A percentile compares a stretch with the other conserved stretches of the same genome.
Conservation (phyloP, 1,284 basidiomycete genomes). For the Sporisorium exsertum region DNA sequence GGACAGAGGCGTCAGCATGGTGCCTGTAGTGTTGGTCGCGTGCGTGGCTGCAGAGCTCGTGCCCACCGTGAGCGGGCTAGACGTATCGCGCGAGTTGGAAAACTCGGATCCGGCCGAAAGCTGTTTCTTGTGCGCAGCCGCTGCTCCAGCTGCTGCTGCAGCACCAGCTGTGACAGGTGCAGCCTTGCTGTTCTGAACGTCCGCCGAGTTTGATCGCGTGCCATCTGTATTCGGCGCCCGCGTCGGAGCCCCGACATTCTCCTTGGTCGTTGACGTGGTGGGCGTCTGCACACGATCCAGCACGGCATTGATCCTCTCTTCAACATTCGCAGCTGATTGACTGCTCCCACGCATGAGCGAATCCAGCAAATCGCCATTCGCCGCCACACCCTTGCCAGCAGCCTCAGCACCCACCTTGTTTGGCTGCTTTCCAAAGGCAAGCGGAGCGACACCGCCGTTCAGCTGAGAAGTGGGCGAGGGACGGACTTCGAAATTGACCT, state of each 20-base stretch:
- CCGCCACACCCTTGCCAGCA: neutral
- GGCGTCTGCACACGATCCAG: slow-evolving; percentile 45
- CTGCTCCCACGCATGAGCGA: slow-evolving; percentile 27
- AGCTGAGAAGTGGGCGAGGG: slow-evolving; percentile 9
- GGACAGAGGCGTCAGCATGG: slow-evolving; percentile 51
- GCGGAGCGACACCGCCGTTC: slow-evolving; percentile 18
- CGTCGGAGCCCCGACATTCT: neutral
- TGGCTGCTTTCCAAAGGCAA: slow-evolving; percentile 18
- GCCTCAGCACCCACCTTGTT: neutral
- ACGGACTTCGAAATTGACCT: slow-evolving; percentile 43
- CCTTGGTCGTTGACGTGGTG: neutral
- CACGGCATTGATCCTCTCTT: slow-evolving; percentile 59
- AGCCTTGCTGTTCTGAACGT: neutral
- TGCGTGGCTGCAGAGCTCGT: slow-evolving; percentile 39
- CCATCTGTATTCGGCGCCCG: slow-evolving; percentile 1
- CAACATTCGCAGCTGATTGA: slow-evolving; percentile 24
- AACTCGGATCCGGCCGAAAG: slow-evolving; percentile 45
- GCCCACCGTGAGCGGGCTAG: slow-evolving; percentile 38
- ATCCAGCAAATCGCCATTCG: slow-evolving; percentile 47
- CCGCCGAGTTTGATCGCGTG: slow-evolving; percentile 4
- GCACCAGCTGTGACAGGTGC: slow-evolving; percentile 6
- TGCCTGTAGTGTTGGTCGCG: slow-evolving; percentile 43
- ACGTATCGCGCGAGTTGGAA: slow-evolving; percentile 40
- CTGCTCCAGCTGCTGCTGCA: slow-evolving; percentile 1
- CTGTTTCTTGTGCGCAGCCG: slow-evolving; percentile 41